Evolutionary conservation across 1,284 basidiomycete species (phyloP).

Genomic region (Sparassis latifolia): DNA sequence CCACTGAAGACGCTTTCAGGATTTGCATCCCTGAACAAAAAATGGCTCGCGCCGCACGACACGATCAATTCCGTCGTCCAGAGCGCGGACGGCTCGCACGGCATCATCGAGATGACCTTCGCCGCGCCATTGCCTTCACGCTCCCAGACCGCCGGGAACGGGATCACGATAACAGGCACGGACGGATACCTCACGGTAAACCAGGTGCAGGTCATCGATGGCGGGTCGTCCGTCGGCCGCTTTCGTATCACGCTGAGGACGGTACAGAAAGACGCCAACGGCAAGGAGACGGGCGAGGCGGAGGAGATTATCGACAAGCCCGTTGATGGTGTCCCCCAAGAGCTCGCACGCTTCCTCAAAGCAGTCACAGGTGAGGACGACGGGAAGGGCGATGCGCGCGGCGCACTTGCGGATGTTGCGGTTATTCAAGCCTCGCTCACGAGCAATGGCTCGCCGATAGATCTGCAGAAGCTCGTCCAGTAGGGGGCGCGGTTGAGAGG

Average conservation of each 20-base stretch:
- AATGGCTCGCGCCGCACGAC: slow-evolving; percentile 69
- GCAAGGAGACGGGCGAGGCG: slow-evolving; percentile 37
- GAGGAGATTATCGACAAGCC: slow-evolving; percentile 45
- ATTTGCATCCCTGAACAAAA: slow-evolving; percentile 61
- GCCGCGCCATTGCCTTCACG: slow-evolving; percentile 45
- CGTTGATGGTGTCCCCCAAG: slow-evolving; percentile 47
- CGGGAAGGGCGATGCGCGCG: slow-evolving; percentile 46
- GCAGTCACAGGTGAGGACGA: slow-evolving; percentile 41
- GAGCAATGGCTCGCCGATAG: slow-evolving; percentile 56
- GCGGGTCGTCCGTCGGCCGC: slow-evolving; percentile 19
- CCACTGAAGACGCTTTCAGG: slow-evolving; percentile 51
- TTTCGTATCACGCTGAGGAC: slow-evolving; percentile 37
- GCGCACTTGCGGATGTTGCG: slow-evolving; percentile 66
- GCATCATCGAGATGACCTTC: slow-evolving; percentile 50
- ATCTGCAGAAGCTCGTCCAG: slow-evolving; percentile 40
- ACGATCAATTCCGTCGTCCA: slow-evolving; percentile 55
- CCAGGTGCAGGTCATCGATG: slow-evolving; percentile 23
- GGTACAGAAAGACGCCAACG: slow-evolving; percentile 34
- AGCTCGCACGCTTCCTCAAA: slow-evolving; percentile 57
- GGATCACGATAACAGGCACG: slow-evolving; percentile 51
- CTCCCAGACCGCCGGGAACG: slow-evolving; percentile 23
- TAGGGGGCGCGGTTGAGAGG: not conserved
- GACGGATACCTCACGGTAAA: slow-evolving; percentile 41
- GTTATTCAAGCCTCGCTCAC: slow-evolving; percentile 74
- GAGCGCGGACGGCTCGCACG: slow-evolving; percentile 49